Conservation (phyloP, 2,329 filamentous ascomycete genomes). For the Colletotrichum melonis region DNA sequence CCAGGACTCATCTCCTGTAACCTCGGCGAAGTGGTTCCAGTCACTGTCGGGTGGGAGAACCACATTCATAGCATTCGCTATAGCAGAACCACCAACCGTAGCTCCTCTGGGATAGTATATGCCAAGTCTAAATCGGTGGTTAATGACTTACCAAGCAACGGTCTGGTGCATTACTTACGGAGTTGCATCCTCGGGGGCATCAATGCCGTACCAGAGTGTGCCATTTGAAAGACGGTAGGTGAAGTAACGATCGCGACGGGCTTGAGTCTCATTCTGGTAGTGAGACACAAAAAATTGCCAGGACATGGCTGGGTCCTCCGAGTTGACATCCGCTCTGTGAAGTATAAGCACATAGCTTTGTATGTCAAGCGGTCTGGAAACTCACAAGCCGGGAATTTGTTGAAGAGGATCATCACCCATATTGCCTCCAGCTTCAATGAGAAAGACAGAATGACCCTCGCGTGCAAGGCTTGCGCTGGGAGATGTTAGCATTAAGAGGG, state of each 20-base stretch:
- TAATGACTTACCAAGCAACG: too few relatives aligned
- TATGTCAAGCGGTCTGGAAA: too few relatives aligned
- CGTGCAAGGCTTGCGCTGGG: too few relatives aligned
- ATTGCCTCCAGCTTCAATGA: too few relatives aligned
- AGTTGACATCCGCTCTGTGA: too few relatives aligned
- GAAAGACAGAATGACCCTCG: too few relatives aligned
- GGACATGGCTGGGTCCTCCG: not conserved
- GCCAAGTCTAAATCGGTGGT: too few relatives aligned
- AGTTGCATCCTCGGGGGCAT: conserved; percentile 22
- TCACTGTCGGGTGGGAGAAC: conserved; percentile 20
- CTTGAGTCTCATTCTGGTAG: conserved; percentile 33
- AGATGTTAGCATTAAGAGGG: too few relatives aligned
- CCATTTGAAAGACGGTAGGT: conserved; percentile 34
- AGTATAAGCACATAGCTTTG: too few relatives aligned
- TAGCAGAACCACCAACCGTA: conserved; percentile 26
- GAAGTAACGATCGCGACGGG: conserved; percentile 28
- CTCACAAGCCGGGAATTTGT: too few relatives aligned
- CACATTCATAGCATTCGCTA: conserved; percentile 26
- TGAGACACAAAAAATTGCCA: conserved; percentile 38
- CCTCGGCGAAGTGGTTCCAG: conserved; percentile 12
- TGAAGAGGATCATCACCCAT: too few relatives aligned
- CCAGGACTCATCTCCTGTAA: conserved; percentile 4
- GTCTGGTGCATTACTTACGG: too few relatives aligned
- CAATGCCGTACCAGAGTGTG: conserved; percentile 31
- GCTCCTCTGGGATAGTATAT: conserved; percentile 26